Percentiles rank a stretch among this genome's conserved stretches.
These are phyloP conservation scores for Yamadazyma akitaensis DNA, from an alignment of 805 yeast species.

Conservation along the genomic window DNA sequence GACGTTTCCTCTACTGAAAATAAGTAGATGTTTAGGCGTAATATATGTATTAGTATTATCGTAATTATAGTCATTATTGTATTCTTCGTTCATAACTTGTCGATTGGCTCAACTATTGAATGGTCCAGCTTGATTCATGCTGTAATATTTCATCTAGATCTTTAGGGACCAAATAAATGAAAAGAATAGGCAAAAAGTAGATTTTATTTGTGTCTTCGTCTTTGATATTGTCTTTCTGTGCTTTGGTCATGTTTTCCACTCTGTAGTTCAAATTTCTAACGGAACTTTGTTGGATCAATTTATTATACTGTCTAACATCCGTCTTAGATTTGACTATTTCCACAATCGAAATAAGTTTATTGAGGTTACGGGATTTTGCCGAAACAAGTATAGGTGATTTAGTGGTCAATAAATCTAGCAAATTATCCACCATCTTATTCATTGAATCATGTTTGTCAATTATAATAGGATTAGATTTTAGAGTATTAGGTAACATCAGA, in stretches of 20 bases:
- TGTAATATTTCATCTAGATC: not conserved
- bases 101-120: not conserved
- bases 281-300: conserved; percentile 9
- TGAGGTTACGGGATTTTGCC: conserved; percentile 8
- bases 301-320: conserved; percentile 11
- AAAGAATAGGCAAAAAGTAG: conserved; percentile 12
- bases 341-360: conserved; percentile 11
- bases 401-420: not conserved
- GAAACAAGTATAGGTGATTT: conserved; percentile 5
- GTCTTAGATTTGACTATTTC: conserved; percentile 13
- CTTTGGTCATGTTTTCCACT: not conserved
- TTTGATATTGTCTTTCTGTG: not conserved
- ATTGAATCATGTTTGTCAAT: conserved; percentile 11
- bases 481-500: not conserved
- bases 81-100: not conserved
- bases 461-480: conserved; percentile 4
- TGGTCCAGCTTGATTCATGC: conserved; percentile 7
- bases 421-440: conserved; percentile 10
- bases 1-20: conserved; percentile 4
- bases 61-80: no score
- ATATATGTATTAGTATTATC: not conserved
- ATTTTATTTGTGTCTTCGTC: not conserved
- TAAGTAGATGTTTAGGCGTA: not conserved
- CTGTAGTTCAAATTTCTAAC: conserved; percentile 8
- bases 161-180: conserved; percentile 10